These are phyloP conservation scores for Aspergillus sp. DNA, from an alignment of 2,329 filamentous ascomycete genomes.

Conservation along the genomic window DNA sequence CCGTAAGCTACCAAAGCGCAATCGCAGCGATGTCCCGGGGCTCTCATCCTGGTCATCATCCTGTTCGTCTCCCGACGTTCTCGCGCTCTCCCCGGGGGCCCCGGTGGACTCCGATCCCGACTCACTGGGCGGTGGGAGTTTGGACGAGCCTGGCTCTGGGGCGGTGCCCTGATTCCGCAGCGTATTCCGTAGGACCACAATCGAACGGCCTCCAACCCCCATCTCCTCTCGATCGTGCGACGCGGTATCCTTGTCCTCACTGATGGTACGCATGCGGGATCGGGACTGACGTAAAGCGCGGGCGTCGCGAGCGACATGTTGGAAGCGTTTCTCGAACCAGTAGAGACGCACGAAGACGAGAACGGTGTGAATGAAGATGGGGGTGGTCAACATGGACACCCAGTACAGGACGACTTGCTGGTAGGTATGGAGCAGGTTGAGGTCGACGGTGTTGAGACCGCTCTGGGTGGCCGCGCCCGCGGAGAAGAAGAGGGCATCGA, in stretches of 20 bases:
- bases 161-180: slow-evolving; percentile 26
- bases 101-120: slow-evolving; percentile 25
- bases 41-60: slow-evolving; percentile 12
- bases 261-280: slow-evolving; percentile 57
- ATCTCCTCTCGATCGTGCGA: slow-evolving; percentile 33
- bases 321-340: slow-evolving; percentile 97
- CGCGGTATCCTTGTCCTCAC: slow-evolving; percentile 43
- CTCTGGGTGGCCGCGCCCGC: slow-evolving; percentile 86
- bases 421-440: slow-evolving; percentile 67
- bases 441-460: slow-evolving; percentile 75
- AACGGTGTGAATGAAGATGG: slow-evolving; percentile 78
- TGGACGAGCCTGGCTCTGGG: slow-evolving; percentile 18
- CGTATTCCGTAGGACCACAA: slow-evolving; percentile 37
- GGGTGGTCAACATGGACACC: slow-evolving; percentile 71
- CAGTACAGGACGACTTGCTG: slow-evolving; percentile 73
- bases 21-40: slow-evolving; percentile 6
- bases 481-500: slow-evolving; percentile 88
- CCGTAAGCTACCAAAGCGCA: slow-evolving; percentile 48
- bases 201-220: slow-evolving; percentile 37
- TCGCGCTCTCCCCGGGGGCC: slow-evolving; percentile 18
- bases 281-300: slow-evolving; percentile 63
- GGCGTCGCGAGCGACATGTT: slow-evolving; percentile 75
- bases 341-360: slow-evolving; percentile 92
- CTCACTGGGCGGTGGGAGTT: slow-evolving; percentile 23
- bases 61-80: slow-evolving; percentile 9